Conservation (phyloP, 306 rosid genomes). For the Malus sieversii region DNA sequence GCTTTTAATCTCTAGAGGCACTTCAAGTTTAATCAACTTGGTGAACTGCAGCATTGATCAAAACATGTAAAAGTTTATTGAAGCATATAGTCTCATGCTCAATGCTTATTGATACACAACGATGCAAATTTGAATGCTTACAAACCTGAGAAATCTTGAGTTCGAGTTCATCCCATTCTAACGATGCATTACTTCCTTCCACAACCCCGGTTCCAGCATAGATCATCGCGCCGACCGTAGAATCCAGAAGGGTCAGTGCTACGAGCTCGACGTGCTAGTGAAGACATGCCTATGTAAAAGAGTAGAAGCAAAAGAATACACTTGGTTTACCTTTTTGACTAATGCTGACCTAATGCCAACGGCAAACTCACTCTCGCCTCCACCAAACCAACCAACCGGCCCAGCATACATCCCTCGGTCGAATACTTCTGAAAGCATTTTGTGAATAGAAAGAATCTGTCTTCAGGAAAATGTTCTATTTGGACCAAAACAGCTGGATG, state of each 20-base stretch:
- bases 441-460: slow-evolving; percentile 1
- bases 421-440: slow-evolving; percentile 57
- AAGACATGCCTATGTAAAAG: neutral
- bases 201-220: slow-evolving; percentile 98
- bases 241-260: slow-evolving; percentile 11
- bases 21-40: slow-evolving; percentile 73
- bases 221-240: slow-evolving; percentile 74
- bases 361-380: slow-evolving; percentile 95
- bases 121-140: neutral
- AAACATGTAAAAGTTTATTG: slow-evolving; percentile 12
- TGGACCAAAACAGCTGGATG: neutral
- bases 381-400: slow-evolving; percentile 98
- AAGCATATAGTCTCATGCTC: neutral
- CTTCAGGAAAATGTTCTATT: neutral
- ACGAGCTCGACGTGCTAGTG: neutral
- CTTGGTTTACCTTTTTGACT: slow-evolving; percentile 64
- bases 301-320: neutral
- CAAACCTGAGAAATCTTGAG: slow-evolving; percentile 88
- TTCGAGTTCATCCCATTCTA: slow-evolving; percentile 92
- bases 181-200: slow-evolving; percentile 74
- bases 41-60: slow-evolving; percentile 50
- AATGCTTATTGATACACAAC: neutral
- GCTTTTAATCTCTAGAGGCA: slow-evolving; percentile 41
- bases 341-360: slow-evolving; percentile 95
- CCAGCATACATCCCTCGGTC: slow-evolving; percentile 99